These are phyloP conservation scores for Monosporascus ibericus DNA, from an alignment of 2,329 filamentous ascomycete species.

Conservation along the genomic window DNA sequence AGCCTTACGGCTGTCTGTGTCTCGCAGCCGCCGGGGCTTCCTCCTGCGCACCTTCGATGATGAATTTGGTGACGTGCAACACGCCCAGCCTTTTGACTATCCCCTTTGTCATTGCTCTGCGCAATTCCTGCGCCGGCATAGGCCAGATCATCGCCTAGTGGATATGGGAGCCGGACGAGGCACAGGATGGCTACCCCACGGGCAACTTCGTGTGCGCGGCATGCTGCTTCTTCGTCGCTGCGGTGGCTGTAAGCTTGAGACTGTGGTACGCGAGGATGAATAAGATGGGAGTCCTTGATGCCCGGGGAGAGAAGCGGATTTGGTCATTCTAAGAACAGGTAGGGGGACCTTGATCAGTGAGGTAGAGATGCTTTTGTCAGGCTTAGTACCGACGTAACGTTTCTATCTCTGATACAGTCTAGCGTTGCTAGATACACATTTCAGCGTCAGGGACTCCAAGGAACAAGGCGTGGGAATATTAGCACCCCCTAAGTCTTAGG, in stretches of 20 bases:
- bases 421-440: too few species aligned
- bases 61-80: conserved; percentile 33
- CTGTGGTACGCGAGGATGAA: conserved; percentile 20
- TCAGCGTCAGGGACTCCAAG: too few species aligned
- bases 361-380: too few species aligned
- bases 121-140: conserved; percentile 30
- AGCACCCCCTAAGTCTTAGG: too few species aligned
- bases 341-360: too few species aligned
- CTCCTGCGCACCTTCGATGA: conserved; percentile 28
- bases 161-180: conserved; percentile 30
- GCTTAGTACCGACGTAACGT: too few species aligned
- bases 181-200: conserved; percentile 27
- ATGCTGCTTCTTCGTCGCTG: conserved; percentile 27
- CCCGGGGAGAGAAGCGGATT: conserved; percentile 13
- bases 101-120: conserved; percentile 29
- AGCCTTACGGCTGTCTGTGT: conserved; percentile 30
- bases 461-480: too few species aligned
- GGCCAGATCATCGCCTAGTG: conserved; percentile 33
- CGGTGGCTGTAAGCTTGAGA: conserved; percentile 12
- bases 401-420: too few species aligned
- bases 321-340: conserved; percentile 15
- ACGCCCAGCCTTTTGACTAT: conserved; percentile 30
- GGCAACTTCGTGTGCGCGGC: conserved; percentile 34
- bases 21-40: conserved; percentile 31
- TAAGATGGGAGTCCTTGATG: conserved; percentile 10